Conservation (phyloP, 257 asterid species). For the Henckelia pumila region DNA sequence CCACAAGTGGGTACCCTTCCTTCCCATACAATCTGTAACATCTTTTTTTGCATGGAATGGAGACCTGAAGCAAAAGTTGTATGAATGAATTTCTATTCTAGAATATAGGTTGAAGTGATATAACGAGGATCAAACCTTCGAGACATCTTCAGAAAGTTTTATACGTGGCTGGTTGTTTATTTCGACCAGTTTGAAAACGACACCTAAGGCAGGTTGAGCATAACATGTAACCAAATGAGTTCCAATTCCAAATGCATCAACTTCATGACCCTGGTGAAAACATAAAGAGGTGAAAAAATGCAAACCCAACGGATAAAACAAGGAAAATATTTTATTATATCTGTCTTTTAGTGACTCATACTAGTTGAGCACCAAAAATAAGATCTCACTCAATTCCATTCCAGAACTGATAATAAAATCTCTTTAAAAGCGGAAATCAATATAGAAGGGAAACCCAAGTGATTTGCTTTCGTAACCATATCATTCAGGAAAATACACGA, state of each 20-base stretch:
- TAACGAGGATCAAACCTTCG: slow-evolving; percentile 61
- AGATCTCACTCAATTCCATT: not conserved
- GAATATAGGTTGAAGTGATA: slow-evolving; percentile 5
- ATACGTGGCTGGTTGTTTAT: slow-evolving; percentile 95
- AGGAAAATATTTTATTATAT: not conserved
- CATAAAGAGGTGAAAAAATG: too few species aligned
- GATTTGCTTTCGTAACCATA: slow-evolving; percentile 1
- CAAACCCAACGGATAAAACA: not conserved
- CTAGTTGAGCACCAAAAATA: slow-evolving; percentile 5
- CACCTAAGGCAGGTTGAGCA: slow-evolving; percentile 96
- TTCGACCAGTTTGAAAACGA: slow-evolving; percentile 93
- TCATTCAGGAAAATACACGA: not conserved
- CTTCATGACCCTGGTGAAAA: slow-evolving; percentile 79
- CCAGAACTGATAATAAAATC: slow-evolving; percentile 5
- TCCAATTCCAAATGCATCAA: slow-evolving; percentile 94
- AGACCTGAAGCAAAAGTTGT: slow-evolving; percentile 55
- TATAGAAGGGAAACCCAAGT: not conserved
- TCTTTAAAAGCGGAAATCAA: not conserved
- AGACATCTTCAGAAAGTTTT: slow-evolving; percentile 93
- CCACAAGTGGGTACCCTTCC: slow-evolving; percentile 94
- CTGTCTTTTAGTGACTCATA: not conserved
- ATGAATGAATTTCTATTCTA: slow-evolving; percentile 15
- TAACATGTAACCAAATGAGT: slow-evolving; percentile 97
- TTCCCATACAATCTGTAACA: slow-evolving; percentile 86
- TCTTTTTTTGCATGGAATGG: slow-evolving; percentile 97